Base-by-base conservation (phyloP, 768 basidiomycete species). In the Omphalotus guepiniiformis region DNA sequence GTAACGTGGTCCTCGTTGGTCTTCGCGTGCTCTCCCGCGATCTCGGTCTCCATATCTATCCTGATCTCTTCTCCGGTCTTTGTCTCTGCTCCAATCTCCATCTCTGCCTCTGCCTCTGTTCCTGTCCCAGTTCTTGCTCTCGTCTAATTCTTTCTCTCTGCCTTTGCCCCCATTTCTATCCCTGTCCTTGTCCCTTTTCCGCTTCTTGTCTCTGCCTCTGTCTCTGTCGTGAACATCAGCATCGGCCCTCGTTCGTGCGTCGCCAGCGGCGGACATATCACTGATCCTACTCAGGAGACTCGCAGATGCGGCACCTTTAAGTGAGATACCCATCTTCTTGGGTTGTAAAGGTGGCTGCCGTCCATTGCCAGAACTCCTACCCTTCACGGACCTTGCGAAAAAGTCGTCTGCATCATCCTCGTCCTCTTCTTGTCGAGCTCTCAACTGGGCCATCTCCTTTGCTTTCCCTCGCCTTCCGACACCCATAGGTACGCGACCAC, bases 371-470 rank as follows among this genome's bases (percentile, higher is more conserved):
- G 26, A 13, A 16, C 47, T 41, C 35, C 30, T 39, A 29, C 15
- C 39, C 8, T 25, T 8, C 11, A n/a, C 40, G 9, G 35, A n/a
- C 6, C 45, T 69, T 28, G 23, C 30, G n/a, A 22, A 38, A 60
- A 90, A 90, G 87, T 87, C 88, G 61, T 87, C 81, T 39, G 75
- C 76, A 3, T 59, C 59, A 39, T 86, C 83, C 18, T 79, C 74
- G 19, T 74, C 74, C n/a, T 65, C 68, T 7, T 64, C 51, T 50
- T 68, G 65, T 43, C 68, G 63, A 22, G 74, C 77, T 47, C 71
- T 73, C 62, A 86, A 58, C 47, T 68, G 74, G 28, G 72, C 78
- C 38, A 68, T 76, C 42, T 80, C 76, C 59, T 83, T 88, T 50
- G 72, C 73, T 53, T 75, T 77, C 3, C 74, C 84, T 53, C 77